Evolutionary conservation across 1,284 basidiomycete species (phyloP).

Genomic region (Mycena sp.): DNA sequence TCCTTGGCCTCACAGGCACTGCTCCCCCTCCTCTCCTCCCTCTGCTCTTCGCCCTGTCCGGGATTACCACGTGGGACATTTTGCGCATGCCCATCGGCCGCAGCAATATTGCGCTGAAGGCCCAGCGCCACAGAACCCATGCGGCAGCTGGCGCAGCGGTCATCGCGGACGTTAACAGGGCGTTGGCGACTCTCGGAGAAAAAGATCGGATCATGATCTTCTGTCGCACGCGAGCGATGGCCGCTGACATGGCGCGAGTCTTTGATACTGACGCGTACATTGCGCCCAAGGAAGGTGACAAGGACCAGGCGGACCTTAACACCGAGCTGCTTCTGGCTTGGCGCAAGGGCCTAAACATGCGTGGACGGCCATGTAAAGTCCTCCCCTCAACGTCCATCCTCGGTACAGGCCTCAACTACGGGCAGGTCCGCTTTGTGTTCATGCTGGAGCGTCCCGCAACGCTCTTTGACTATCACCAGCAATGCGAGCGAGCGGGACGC

Average conservation of each 20-base stretch:
- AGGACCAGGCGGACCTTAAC: not conserved
- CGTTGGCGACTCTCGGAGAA: not conserved
- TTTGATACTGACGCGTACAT: slow-evolving; percentile 4
- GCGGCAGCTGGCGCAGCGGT: not conserved
- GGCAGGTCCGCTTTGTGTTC: too few species aligned
- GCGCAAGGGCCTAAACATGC: not conserved
- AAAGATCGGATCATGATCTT: slow-evolving; percentile 13
- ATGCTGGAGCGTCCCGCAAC: too few species aligned
- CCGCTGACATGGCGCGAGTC: not conserved
- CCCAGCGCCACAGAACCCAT: not conserved
- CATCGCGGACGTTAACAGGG: not conserved
- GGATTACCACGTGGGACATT: slow-evolving; percentile 6
- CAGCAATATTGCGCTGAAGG: not conserved
- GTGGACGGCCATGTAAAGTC: too few species aligned
- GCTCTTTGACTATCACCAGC: too few species aligned
- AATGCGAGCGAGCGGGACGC: too few species aligned
- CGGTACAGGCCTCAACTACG: too few species aligned
- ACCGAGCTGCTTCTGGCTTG: not conserved
- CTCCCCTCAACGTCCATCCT: too few species aligned
- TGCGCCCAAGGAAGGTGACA: not conserved
- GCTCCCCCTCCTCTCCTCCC: slow-evolving; percentile 1
- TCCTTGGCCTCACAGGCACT: slow-evolving; percentile 6
- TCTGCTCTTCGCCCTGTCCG: not conserved
- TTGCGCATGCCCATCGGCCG: slow-evolving; percentile 11
- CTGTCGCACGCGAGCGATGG: not conserved